These are phyloP conservation scores for Pleurotus djamor DNA, from an alignment of 768 basidiomycete species.

Conservation along the genomic window DNA sequence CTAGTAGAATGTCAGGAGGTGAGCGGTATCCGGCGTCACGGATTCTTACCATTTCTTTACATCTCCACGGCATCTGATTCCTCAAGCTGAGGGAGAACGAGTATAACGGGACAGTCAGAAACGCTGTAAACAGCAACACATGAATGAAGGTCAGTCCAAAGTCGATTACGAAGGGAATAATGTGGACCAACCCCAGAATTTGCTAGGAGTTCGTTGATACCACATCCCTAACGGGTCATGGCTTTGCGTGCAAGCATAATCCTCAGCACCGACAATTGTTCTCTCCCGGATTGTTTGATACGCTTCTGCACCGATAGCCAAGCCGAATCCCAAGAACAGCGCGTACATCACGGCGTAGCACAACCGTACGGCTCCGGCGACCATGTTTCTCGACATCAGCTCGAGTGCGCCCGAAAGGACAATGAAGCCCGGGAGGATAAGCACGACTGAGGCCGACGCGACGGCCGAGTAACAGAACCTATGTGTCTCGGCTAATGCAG, in stretches of 20 bases:
- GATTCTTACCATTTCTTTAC: constrained; percentile 50
- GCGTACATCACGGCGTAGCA: constrained; percentile 81
- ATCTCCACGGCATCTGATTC: constrained; percentile 57
- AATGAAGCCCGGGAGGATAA: constrained; percentile 78
- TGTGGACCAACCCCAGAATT: constrained; percentile 63
- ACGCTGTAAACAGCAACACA: constrained; percentile 36
- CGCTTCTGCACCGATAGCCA: constrained; percentile 74
- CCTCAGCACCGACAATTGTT: constrained; percentile 45
- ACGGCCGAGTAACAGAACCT: constrained; percentile 81
- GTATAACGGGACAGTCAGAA: constrained; percentile 70
- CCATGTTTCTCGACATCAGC: constrained; percentile 76
- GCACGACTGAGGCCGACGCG: constrained; percentile 72
- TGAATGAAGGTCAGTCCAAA: background rate
- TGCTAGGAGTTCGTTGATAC: constrained; percentile 70
- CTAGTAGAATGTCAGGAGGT: constrained; percentile 17
- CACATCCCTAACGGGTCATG: constrained; percentile 62
- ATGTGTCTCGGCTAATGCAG: constrained; percentile 66
- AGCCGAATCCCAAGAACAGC: constrained; percentile 77
- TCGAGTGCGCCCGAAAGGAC: constrained; percentile 76
- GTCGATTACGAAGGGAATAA: background rate
- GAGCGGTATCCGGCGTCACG: background rate
- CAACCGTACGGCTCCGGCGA: constrained; percentile 80
- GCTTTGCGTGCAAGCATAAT: constrained; percentile 57
- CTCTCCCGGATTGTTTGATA: constrained; percentile 56
- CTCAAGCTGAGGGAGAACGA: constrained; percentile 65